phyloP scores from a whole-genome alignment of 73 alveolate species.

The Paramecium primaurelia region DNA sequence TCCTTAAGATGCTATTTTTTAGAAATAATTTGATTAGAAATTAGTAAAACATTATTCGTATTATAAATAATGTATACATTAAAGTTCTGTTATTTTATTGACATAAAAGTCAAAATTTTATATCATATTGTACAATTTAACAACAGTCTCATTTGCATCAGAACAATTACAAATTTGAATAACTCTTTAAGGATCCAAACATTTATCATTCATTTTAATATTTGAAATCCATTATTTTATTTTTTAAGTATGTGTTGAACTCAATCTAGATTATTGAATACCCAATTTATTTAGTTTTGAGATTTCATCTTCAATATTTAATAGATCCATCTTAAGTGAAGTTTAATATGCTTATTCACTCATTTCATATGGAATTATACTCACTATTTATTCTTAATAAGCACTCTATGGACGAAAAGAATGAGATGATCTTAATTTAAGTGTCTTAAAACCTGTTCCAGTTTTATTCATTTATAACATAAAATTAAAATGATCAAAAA shows the following conservation, averaged over 20 bases:
- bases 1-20: not conserved
- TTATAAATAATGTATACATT: slow-evolving; percentile 12
- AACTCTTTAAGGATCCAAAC: not conserved
- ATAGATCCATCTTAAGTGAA: not conserved
- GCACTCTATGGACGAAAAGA: not conserved
- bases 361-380: not conserved
- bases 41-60: not conserved
- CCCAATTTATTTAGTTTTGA: not conserved
- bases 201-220: not conserved
- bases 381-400: not conserved
- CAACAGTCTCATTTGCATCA: not conserved
- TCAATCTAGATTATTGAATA: not conserved
- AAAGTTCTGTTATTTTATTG: not conserved
- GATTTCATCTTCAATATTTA: slow-evolving; percentile 5
- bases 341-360: not conserved
- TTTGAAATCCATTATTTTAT: not conserved
- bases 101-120: not conserved
- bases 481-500: not conserved
- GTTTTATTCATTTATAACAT: not conserved
- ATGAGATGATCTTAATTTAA: not conserved
- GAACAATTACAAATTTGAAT: not conserved
- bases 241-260: not conserved
- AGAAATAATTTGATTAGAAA: not conserved
- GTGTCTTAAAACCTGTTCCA: not conserved
- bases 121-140: slow-evolving; percentile 14